Conservation (phyloP, 192 early-diverging fungal species). For the Linderina pennispora region DNA sequence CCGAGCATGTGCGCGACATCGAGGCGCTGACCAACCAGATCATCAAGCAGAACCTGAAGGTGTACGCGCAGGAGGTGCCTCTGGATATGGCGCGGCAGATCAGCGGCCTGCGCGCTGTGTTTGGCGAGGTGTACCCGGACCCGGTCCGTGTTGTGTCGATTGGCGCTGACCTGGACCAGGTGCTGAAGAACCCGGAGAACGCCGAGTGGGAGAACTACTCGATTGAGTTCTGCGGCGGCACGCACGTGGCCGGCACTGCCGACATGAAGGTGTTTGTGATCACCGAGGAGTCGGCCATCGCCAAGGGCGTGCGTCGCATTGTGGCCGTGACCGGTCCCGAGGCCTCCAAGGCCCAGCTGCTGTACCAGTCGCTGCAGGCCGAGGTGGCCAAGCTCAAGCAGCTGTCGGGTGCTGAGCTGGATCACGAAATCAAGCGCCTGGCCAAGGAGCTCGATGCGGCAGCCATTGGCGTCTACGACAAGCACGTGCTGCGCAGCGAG, state of each 20-base stretch:
- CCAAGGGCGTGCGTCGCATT: slow-evolving; percentile 95
- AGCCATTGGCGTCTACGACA: slow-evolving; percentile 71
- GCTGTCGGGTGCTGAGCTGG: slow-evolving; percentile 59
- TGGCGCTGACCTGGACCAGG: slow-evolving; percentile 78
- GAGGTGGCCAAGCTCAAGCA: slow-evolving; percentile 56
- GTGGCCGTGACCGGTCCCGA: slow-evolving; percentile 92
- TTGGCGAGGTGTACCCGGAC: slow-evolving; percentile 97
- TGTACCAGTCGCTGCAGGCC: slow-evolving; percentile 62
- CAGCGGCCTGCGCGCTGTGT: slow-evolving; percentile 90
- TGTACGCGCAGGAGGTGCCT: slow-evolving; percentile 83
- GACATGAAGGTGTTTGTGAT: slow-evolving; percentile 85
- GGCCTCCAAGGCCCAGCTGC: slow-evolving; percentile 63
- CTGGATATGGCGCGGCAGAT: slow-evolving; percentile 77
- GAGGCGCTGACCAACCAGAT: slow-evolving; percentile 74
- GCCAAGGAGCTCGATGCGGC: slow-evolving; percentile 76
- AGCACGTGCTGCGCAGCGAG: slow-evolving; percentile 65
- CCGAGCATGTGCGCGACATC: slow-evolving; percentile 62
- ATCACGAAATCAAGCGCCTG: slow-evolving; percentile 70
- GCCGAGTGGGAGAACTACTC: slow-evolving; percentile 75
- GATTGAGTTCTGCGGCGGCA: slow-evolving; percentile 98
- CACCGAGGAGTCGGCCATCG: slow-evolving; percentile 86
- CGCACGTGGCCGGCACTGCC: slow-evolving; percentile 83
- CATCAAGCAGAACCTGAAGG: slow-evolving; percentile 65
- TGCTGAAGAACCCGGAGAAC: slow-evolving; percentile 75
- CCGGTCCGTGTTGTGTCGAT: slow-evolving; percentile 95